A percentile compares a stretch with the other conserved stretches of the same genome.
phyloP scores from a whole-genome alignment of 2,329 filamentous ascomycete genomes.

The Aureobasidium subglaciale region DNA sequence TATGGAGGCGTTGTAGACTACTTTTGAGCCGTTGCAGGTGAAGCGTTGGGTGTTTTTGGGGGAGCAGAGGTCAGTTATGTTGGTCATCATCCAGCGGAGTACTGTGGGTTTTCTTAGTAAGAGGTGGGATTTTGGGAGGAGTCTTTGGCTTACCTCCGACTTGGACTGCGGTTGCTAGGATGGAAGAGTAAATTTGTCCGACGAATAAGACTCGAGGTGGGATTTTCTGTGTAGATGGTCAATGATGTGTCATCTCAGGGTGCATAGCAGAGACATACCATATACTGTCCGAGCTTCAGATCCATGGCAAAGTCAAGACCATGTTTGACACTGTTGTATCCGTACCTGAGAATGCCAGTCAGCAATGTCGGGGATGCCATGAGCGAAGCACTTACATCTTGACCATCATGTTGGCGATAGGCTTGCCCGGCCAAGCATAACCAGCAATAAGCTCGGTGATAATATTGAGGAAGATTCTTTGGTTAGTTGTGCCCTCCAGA shows the following conservation, averaged over 20 bases:
- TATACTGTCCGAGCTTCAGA: constrained; percentile 24
- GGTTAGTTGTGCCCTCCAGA: constrained; percentile 72
- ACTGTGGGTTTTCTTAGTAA: too few species aligned
- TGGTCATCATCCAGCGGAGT: constrained; percentile 5
- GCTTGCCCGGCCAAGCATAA: constrained; percentile 33
- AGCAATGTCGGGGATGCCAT: not conserved
- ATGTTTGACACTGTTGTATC: not conserved
- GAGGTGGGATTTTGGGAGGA: too few species aligned
- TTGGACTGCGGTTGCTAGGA: not conserved
- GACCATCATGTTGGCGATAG: constrained; percentile 19
- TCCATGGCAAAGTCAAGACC: constrained; percentile 41
- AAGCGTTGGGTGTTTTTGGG: not conserved
- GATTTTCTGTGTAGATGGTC: not conserved
- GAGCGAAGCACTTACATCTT: constrained; percentile 17
- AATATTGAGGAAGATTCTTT: not conserved
- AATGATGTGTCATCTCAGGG: not conserved
- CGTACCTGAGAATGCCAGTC: not conserved
- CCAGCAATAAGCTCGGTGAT: constrained; percentile 29
- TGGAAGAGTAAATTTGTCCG: not conserved
- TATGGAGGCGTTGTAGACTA: not conserved
- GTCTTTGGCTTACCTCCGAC: not conserved
- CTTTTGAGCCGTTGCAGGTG: not conserved
- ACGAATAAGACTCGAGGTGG: not conserved
- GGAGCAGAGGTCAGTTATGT: constrained; percentile 24
- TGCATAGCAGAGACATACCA: not conserved